A percentile compares a stretch with the other conserved stretches of the same genome.
These are phyloP conservation scores for Alternaria brassicae DNA, from an alignment of 2,329 filamentous ascomycete genomes.

Conservation along the genomic window DNA sequence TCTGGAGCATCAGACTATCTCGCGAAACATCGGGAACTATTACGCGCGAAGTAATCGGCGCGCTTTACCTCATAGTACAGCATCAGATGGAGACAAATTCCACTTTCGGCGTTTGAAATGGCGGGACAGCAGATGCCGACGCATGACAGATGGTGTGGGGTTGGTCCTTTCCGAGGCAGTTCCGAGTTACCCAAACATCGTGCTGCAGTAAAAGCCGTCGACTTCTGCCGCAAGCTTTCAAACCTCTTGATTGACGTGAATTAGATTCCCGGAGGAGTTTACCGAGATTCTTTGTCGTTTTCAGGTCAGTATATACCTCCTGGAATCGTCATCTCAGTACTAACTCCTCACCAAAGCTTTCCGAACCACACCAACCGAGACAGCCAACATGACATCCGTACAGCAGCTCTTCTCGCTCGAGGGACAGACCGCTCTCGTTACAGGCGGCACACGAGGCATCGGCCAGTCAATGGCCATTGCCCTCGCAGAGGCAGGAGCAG, in stretches of 20 bases:
- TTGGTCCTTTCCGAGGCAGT: conserved; percentile 35
- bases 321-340: background rate
- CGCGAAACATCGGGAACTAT: conserved; percentile 9
- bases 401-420: conserved; percentile 58
- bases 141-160: conserved; percentile 27
- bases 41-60: conserved; percentile 26
- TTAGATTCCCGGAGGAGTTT: background rate
- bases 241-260: background rate
- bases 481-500: conserved; percentile 59
- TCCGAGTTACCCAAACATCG: conserved; percentile 27
- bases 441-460: conserved; percentile 59
- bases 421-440: conserved; percentile 59
- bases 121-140: conserved; percentile 40
- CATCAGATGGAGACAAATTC: conserved; percentile 37
- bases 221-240: conserved; percentile 8
- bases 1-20: conserved; percentile 7
- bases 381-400: conserved; percentile 38
- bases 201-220: conserved; percentile 13
- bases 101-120: conserved; percentile 42
- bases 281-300: background rate
- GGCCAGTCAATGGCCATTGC: conserved; percentile 60
- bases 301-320: background rate
- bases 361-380: conserved; percentile 8
- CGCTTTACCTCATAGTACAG: conserved; percentile 29
- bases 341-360: conserved; percentile 3